Conservation (phyloP, 2,329 filamentous ascomycete species). For the Apiospora arundinis region DNA sequence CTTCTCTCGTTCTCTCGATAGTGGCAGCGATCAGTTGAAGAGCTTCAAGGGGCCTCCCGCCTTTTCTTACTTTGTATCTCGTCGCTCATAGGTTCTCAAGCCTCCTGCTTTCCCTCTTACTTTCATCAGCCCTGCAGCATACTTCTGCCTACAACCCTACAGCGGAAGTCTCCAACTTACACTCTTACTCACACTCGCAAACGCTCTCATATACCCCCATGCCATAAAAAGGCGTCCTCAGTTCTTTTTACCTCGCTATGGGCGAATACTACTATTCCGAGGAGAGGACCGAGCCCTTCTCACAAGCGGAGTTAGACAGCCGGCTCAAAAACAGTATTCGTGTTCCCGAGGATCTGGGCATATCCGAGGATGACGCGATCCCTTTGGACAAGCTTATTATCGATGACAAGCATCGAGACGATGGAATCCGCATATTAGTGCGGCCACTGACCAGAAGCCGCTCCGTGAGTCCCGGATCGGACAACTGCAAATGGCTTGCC, state of each 20-base stretch:
- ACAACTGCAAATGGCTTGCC: slow-evolving; percentile 63
- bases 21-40: slow-evolving; percentile 29
- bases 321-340: slow-evolving; percentile 52
- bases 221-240: background rate
- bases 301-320: slow-evolving; percentile 60
- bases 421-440: slow-evolving; percentile 64
- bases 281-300: slow-evolving; percentile 65
- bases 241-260: slow-evolving; percentile 44
- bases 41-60: slow-evolving; percentile 24
- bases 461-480: slow-evolving; percentile 61
- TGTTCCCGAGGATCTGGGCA: slow-evolving; percentile 49
- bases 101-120: background rate
- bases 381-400: slow-evolving; percentile 60
- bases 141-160: background rate
- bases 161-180: slow-evolving; percentile 16
- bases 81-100: background rate
- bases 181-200: background rate
- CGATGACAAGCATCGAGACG: slow-evolving; percentile 58
- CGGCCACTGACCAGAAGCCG: slow-evolving; percentile 60
- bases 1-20: slow-evolving; percentile 25
- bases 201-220: background rate
- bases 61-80: background rate
- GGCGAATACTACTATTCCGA: slow-evolving; percentile 52
- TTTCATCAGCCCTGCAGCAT: background rate
- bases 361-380: slow-evolving; percentile 50